Percentiles rank a stretch among this genome's conserved stretches.
phyloP scores from a whole-genome alignment of 1,139 yeast genomes.

The Magnusiomyces tetraspermus region DNA sequence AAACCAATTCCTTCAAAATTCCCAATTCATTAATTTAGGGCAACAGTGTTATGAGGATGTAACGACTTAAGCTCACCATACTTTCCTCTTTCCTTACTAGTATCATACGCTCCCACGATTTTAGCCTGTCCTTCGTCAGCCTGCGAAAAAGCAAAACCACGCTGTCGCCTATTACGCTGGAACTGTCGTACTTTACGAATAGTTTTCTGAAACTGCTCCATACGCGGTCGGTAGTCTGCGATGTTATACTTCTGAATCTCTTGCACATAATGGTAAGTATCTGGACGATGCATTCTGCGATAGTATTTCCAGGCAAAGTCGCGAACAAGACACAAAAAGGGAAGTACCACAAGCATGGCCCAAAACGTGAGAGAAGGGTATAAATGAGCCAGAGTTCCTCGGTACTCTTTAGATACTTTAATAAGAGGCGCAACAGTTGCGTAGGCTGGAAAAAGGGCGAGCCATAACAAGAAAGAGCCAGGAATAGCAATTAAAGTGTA shows the following conservation, averaged over 20 bases:
- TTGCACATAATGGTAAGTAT: conserved; percentile 88
- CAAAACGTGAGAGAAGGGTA: conserved; percentile 78
- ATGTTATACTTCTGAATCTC: conserved; percentile 94
- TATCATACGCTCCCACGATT: conserved; percentile 87
- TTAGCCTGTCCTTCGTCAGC: conserved; percentile 91
- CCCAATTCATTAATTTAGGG: too few relatives aligned
- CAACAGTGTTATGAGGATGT: conserved; percentile 14
- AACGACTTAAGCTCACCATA: conserved; percentile 41
- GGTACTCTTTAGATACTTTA: conserved; percentile 73
- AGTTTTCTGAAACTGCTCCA: conserved; percentile 95
- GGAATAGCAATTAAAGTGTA: conserved; percentile 88
- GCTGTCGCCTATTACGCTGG: conserved; percentile 93
- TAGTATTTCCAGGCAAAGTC: conserved; percentile 93
- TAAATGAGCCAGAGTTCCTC: conserved; percentile 66
- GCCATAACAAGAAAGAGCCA: conserved; percentile 81
- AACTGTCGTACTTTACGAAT: conserved; percentile 96
- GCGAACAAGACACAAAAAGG: conserved; percentile 68
- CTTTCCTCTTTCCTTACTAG: conserved; percentile 54
- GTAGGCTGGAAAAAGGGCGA: conserved; percentile 78
- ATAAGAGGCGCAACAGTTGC: conserved; percentile 76
- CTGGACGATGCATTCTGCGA: conserved; percentile 84
- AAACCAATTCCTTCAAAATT: too few relatives aligned
- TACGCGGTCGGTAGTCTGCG: conserved; percentile 87
- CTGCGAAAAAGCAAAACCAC: conserved; percentile 98
- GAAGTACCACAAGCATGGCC: conserved; percentile 70